Evolutionary conservation across 495 filamentous ascomycete genomes (phyloP).

Genomic region (Penicillium samsonianum): DNA sequence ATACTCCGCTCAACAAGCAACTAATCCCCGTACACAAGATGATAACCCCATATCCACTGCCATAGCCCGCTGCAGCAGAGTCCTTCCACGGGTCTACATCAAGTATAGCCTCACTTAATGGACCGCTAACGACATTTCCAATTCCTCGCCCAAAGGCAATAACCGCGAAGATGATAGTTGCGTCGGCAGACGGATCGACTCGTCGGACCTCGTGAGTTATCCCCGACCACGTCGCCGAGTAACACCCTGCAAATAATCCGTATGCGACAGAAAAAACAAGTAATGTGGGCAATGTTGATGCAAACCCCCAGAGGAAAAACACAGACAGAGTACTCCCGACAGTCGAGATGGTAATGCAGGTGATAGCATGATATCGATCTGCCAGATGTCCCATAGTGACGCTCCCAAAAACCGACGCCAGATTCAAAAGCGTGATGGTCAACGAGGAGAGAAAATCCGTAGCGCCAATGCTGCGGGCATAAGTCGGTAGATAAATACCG

Average conservation of each 20-base stretch:
- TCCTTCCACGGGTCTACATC: slow-evolving; percentile 22
- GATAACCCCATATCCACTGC: slow-evolving; percentile 41
- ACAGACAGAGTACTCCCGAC: slow-evolving; percentile 54
- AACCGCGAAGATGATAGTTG: slow-evolving; percentile 56
- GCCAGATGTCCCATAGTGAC: slow-evolving; percentile 57
- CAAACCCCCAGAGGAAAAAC: slow-evolving; percentile 66
- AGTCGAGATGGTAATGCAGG: slow-evolving; percentile 55
- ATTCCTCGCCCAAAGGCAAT: slow-evolving; percentile 61
- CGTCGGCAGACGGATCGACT: slow-evolving; percentile 38
- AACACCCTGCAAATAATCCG: slow-evolving; percentile 64
- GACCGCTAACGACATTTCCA: slow-evolving; percentile 58
- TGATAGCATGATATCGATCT: slow-evolving; percentile 57
- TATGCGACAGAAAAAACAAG: slow-evolving; percentile 62
- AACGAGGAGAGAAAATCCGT: slow-evolving; percentile 24
- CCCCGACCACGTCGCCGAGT: slow-evolving; percentile 58
- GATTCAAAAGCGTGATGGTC: slow-evolving; percentile 52
- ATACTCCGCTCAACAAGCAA: slow-evolving; percentile 35
- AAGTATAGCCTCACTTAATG: slow-evolving; percentile 59
- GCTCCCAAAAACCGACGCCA: slow-evolving; percentile 56
- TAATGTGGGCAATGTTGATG: slow-evolving; percentile 50
- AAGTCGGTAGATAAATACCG: slow-evolving; percentile 59
- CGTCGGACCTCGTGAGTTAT: slow-evolving; percentile 54
- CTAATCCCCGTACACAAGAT: slow-evolving; percentile 44
- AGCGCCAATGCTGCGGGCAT: slow-evolving; percentile 48
- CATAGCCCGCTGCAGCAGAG: slow-evolving; percentile 37